Percentiles rank a stretch among this genome's conserved stretches.
Conservation (phyloP, 2,329 filamentous ascomycete genomes). For the Talaromyces verruculosus region DNA sequence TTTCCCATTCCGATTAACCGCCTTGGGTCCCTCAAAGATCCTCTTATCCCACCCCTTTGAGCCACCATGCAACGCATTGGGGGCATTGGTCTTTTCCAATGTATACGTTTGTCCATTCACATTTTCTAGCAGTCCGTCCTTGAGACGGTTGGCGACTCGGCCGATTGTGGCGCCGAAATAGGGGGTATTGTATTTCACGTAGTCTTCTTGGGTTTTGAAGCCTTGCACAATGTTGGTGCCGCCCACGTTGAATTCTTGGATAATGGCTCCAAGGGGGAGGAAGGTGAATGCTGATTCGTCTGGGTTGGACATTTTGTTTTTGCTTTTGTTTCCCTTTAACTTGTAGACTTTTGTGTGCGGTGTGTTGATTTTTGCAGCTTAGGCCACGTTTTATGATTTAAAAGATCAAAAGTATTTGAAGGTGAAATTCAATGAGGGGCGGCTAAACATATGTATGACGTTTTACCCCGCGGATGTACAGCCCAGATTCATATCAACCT, state of each 20-base stretch:
- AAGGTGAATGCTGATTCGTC: constrained; percentile 45
- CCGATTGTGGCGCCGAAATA: constrained; percentile 96
- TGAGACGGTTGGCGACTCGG: constrained; percentile 76
- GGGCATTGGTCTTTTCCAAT: constrained; percentile 71
- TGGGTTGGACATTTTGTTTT: constrained; percentile 25
- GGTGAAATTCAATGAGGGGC: background rate
- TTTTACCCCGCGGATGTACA: constrained; percentile 2
- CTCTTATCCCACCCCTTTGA: constrained; percentile 75
- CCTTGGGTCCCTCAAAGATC: constrained; percentile 69
- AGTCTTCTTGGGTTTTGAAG: constrained; percentile 74
- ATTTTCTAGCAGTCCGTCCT: constrained; percentile 65
- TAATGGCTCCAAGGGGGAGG: constrained; percentile 48
- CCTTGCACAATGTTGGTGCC: constrained; percentile 84
- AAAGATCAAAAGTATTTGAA: background rate
- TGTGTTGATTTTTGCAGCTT: background rate
- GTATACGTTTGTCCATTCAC: constrained; percentile 69
- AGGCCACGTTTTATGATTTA: background rate
- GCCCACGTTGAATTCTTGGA: constrained; percentile 71
- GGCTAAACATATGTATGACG: background rate
- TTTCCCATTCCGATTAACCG: constrained; percentile 57
- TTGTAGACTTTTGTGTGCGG: background rate
- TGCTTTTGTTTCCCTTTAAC: background rate
- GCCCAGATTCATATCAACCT: background rate
- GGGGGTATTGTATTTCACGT: constrained; percentile 70
- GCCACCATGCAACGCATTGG: constrained; percentile 72